phyloP scores from a whole-genome alignment of 257 asterid genomes.

The Ilex asprella region DNA sequence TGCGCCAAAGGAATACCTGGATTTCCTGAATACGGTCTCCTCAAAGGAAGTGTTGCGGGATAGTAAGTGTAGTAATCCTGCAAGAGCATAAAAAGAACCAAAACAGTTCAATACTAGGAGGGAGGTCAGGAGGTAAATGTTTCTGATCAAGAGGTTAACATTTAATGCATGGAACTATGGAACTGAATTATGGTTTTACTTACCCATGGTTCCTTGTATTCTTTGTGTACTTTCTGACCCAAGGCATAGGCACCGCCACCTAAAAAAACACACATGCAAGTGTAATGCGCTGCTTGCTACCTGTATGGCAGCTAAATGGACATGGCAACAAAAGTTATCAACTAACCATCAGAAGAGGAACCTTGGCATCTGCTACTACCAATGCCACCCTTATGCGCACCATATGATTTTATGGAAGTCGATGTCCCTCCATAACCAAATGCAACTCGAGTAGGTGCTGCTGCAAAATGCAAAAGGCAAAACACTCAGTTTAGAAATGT shows the following conservation, averaged over 20 bases:
- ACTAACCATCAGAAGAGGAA: constrained; percentile 43
- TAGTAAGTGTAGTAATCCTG: constrained; percentile 73
- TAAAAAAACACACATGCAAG: constrained; percentile 21
- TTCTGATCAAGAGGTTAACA: background rate
- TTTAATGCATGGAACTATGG: no score
- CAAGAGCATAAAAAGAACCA: constrained; percentile 6
- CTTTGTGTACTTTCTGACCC: constrained; percentile 35
- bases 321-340: constrained; percentile 7
- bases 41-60: constrained; percentile 64
- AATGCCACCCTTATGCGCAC: constrained; percentile 12
- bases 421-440: constrained; percentile 58
- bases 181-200: constrained; percentile 9
- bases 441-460: constrained; percentile 41
- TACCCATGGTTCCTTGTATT: constrained; percentile 93
- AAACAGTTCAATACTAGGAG: background rate
- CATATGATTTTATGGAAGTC: constrained; percentile 33
- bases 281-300: background rate
- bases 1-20: constrained; percentile 46
- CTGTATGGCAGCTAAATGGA: constrained; percentile 6
- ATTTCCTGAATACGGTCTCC: constrained; percentile 89
- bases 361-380: constrained; percentile 12
- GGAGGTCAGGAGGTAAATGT: background rate
- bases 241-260: constrained; percentile 20
- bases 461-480: constrained; percentile 26
- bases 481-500: background rate